Evolutionary conservation across 2,329 filamentous ascomycete genomes (phyloP).

Genomic region (Neonectria faginata): DNA sequence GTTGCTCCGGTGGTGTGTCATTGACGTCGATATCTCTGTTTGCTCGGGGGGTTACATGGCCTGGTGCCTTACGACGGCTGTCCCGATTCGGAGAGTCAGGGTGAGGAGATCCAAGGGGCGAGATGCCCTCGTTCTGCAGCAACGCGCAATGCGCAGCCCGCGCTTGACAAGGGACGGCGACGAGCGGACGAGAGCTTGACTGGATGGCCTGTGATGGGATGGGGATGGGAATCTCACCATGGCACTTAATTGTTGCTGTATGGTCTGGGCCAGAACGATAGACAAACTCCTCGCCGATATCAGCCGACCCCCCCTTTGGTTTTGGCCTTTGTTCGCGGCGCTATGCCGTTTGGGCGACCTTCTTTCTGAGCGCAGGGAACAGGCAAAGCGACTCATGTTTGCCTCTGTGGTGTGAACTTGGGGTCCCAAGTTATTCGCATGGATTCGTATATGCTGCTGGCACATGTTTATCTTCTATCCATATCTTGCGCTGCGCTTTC

Average conservation of each 20-base stretch:
- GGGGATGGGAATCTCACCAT: conserved; percentile 11
- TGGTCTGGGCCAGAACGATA: conserved; percentile 12
- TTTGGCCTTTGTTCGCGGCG: neutral
- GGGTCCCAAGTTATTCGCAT: neutral
- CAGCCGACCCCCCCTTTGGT: conserved; percentile 26
- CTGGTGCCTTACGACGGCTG: neutral
- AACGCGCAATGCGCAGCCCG: conserved; percentile 25
- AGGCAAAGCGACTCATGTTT: neutral
- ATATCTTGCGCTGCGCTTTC: neutral
- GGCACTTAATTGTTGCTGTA: conserved; percentile 10
- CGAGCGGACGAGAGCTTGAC: conserved; percentile 2
- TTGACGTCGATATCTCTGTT: conserved; percentile 6
- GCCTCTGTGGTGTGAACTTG: neutral
- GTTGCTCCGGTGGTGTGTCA: conserved; percentile 43
- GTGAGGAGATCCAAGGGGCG: conserved; percentile 1
- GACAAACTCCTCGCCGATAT: conserved; percentile 26
- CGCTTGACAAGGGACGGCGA: conserved; percentile 3
- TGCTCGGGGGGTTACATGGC: neutral
- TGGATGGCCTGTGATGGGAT: neutral
- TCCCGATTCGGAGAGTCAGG: neutral
- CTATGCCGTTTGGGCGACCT: conserved; percentile 17
- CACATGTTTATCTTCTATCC: neutral
- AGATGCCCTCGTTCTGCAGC: conserved; percentile 7
- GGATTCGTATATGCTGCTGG: conserved; percentile 5
- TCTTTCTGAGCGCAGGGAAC: neutral